Base-by-base conservation (phyloP, 2,329 filamentous ascomycete genomes). In the Ceratocystis alfenasii region DNA sequence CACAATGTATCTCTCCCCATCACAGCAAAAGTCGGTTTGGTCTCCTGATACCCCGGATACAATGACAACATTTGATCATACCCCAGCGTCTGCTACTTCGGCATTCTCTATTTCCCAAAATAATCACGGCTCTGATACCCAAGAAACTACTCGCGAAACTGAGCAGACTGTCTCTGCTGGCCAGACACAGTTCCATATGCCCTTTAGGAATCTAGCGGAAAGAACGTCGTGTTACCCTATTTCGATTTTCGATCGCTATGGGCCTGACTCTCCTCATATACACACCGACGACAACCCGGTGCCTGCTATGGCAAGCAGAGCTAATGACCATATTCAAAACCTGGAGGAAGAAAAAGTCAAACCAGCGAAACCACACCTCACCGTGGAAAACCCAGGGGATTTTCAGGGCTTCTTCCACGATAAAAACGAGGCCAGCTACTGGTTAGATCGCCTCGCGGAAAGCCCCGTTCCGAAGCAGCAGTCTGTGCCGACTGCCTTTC, bases 1-100 rank as follows among this genome's bases (percentile, higher is more conserved):
- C 15, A 44, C 61, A 12, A n/a, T 50, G 3, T 60, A 63, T 22
- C 45, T 66, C 22, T 22, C 62, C 15, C 50, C 45, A 22, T 45
- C 66, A 3, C 63, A 63, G 20, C 59, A 65, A 63, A 65, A 65
- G 48, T 65, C 66, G 22, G 63, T 63, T 0, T 86, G 85, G 82
- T 85, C 83, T 25, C 83, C 83, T 5, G 85, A 81, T 69, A 85
- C 81, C 2, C 82, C 83, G 17, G 80, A 83, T 59, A 80, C 78
- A 46, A 72, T 74, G 6, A 70, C 77, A 70, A 67, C 78, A 70
- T 68, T 78, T 60, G 65, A 67, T 1, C 53, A 66, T 36, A 72
- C 64, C 12, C 66, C 66, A 30, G 53, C 64, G 10, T 67, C 65
- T 15, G 63, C 62, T 30, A 65, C 59, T 12, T 63, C 55, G 4